A percentile compares a stretch with the other conserved stretches of the same genome.
These are phyloP conservation scores for Lentinula detonsa DNA, from an alignment of 768 basidiomycete species.

Conservation along the genomic window DNA sequence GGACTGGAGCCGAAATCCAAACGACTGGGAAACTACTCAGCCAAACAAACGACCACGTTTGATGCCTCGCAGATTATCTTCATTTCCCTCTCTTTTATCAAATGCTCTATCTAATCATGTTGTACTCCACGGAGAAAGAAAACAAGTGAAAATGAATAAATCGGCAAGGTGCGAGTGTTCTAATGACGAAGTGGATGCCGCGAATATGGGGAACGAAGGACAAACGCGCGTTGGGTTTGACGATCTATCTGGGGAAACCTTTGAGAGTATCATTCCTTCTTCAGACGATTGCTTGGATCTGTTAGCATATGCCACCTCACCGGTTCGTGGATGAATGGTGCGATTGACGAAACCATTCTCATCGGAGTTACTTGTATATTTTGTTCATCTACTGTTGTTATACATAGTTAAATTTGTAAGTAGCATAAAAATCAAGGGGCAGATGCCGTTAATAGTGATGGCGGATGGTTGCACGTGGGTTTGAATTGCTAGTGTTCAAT, in stretches of 20 bases:
- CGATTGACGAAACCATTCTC: no score
- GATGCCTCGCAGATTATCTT: slow-evolving; percentile 13
- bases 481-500: background rate
- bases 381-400: background rate
- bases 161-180: background rate
- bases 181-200: background rate
- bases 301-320: slow-evolving; percentile 2
- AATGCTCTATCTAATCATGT: slow-evolving; percentile 32
- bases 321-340: background rate
- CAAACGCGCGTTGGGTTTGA: background rate
- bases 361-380: no score
- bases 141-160: background rate
- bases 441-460: background rate
- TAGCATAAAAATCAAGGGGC: no score
- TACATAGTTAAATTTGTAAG: background rate
- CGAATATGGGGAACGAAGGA: background rate
- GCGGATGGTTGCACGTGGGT: background rate
- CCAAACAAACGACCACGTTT: slow-evolving; percentile 7
- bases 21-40: slow-evolving; percentile 1
- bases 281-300: slow-evolving; percentile 6
- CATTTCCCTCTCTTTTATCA: slow-evolving; percentile 32
- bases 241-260: background rate
- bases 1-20: background rate
- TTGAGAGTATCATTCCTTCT: background rate
- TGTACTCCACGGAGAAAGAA: slow-evolving; percentile 20